phyloP scores from a whole-genome alignment of 371 early-diverging fungal species.

The Choanephora cucurbitarum region DNA sequence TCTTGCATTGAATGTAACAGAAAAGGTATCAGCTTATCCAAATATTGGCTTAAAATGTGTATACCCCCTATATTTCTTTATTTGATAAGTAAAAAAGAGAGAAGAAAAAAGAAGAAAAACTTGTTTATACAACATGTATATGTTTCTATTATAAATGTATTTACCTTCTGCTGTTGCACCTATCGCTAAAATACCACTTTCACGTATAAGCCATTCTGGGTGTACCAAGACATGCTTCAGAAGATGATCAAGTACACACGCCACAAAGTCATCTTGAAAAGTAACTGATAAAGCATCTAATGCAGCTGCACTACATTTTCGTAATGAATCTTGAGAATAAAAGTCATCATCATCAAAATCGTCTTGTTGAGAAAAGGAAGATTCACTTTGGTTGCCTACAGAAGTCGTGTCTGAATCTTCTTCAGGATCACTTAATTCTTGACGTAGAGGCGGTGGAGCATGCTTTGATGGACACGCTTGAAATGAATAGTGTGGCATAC shows the following conservation, averaged over 20 bases:
- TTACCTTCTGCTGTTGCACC: constrained; percentile 90
- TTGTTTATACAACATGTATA: neutral
- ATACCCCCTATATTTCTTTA: constrained; percentile 43
- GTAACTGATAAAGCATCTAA: constrained; percentile 82
- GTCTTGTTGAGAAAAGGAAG: constrained; percentile 27
- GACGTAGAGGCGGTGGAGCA: constrained; percentile 56
- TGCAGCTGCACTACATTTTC: constrained; percentile 92
- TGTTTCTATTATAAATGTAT: neutral
- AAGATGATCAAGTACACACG: constrained; percentile 65
- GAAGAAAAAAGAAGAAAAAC: constrained; percentile 3
- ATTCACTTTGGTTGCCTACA: constrained; percentile 9
- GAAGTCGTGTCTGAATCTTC: constrained; percentile 11
- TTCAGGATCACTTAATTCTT: constrained; percentile 12
- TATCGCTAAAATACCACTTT: constrained; percentile 90
- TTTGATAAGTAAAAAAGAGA: neutral
- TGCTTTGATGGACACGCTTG: constrained; percentile 18
- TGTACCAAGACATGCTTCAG: constrained; percentile 68
- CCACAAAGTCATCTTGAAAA: constrained; percentile 71
- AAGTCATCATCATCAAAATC: constrained; percentile 79
- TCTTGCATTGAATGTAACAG: constrained; percentile 72
- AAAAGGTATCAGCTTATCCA: constrained; percentile 76
- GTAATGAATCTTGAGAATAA: constrained; percentile 83
- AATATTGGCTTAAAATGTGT: constrained; percentile 74
- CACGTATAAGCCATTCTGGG: constrained; percentile 80
- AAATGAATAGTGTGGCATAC: constrained; percentile 69